Conservation (phyloP, 225 moss, liverwort and hornwort genomes). For the Takakia lepidozioides region DNA sequence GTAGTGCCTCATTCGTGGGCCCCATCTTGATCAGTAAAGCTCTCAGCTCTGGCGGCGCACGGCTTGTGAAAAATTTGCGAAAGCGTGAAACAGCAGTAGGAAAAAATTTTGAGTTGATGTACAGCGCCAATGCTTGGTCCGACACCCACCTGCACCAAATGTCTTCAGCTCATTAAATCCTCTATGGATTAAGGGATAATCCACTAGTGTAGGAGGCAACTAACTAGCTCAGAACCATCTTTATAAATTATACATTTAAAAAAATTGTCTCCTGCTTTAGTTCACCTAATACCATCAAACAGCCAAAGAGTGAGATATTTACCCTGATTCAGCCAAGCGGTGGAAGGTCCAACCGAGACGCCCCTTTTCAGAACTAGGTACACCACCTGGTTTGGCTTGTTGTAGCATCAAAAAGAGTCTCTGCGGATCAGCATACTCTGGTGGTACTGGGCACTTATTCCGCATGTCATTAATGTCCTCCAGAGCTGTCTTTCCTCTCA, state of each 20-base stretch:
- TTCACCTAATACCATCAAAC: too few relatives aligned
- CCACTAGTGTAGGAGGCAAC: too few relatives aligned
- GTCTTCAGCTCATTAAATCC: too few relatives aligned
- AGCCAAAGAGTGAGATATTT: constrained; percentile 1
- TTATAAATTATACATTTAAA: too few relatives aligned
- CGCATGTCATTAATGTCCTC: constrained; percentile 15
- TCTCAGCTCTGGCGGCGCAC: constrained; percentile 58
- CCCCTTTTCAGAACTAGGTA: constrained; percentile 35
- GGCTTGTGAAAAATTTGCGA: constrained; percentile 74
- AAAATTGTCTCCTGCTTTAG: too few relatives aligned
- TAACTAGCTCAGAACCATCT: too few relatives aligned
- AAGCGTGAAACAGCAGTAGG: constrained; percentile 73
- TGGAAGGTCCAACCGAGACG: constrained; percentile 64
- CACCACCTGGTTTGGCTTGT: constrained; percentile 16
- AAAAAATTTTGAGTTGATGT: constrained; percentile 95
- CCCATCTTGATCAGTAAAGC: constrained; percentile 44
- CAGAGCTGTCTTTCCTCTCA: constrained; percentile 14
- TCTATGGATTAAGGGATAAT: too few relatives aligned
- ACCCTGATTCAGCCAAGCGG: constrained; percentile 60
- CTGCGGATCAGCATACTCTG: constrained; percentile 25
- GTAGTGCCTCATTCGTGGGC: constrained; percentile 45
- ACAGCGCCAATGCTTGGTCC: constrained; percentile 85
- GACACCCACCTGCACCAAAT: constrained; percentile 71
- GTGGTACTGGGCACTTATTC: constrained; percentile 14
- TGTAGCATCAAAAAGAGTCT: constrained; percentile 25